Base-by-base conservation (phyloP, 257 asterid genomes). In the Solanum chiquidenum region DNA sequence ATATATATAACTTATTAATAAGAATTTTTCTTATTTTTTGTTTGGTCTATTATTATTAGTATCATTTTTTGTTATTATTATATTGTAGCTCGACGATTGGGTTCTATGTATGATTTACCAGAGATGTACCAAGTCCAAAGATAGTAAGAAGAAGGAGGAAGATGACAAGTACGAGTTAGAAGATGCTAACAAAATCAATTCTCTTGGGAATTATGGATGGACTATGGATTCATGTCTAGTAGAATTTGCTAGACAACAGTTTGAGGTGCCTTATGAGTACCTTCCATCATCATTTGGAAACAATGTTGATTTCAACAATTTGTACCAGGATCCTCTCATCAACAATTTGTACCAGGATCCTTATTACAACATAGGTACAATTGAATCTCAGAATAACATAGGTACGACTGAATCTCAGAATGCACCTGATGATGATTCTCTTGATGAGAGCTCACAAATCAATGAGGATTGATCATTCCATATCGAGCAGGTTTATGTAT, bases 11-110 rank as follows among this genome's bases (percentile, higher is more conserved):
- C 20, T n/a, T 46, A 46, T 46, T 46, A 46, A 2, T 46, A 46
- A 46, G 6, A 46, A 0, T 12, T 49, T 14, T 49, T 42, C 55
- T 46, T 46, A 46, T 46, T 46, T 46, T 13, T 46, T 13, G 58
- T 46, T 42, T 42, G 49, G 49, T 42, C 4, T 42, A 3, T 42
- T 42, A 10, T 13, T 42, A 42, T 42, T 4, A 42, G 2, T 38
- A 38, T 38, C 2, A 29, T 29, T 2, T 1, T 29, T 29, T 29
- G 1, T 13, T 42, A 10, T 42, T 4, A 42, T 7, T 38, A 29
- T 38, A 29, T 77, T 83, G 88, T 72, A 90, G 91, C 52, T 90
- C 31, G 91, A 90, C 25, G 90, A 90, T 73, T 90, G 88, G 85
- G 87, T 90, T 55, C 69, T 90, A 21, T 87, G 91, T 34, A 80